Evolutionary conservation across 441 rosid genomes (phyloP).

Genomic region (Hura crepitans): DNA sequence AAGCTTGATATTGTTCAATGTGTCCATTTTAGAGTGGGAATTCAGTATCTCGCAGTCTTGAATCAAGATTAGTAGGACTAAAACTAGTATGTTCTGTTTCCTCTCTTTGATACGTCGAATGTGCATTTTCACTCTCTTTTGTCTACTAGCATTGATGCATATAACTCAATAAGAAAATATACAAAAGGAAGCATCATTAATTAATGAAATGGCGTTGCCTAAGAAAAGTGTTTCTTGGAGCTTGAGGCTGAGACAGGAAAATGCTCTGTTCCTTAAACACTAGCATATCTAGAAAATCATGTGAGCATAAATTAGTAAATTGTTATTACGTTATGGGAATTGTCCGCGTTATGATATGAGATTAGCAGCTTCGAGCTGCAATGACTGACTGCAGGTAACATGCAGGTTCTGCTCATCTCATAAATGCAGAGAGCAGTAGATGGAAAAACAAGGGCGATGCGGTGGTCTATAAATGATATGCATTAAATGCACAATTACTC

Average conservation of each 20-base stretch:
- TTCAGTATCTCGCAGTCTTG: no score
- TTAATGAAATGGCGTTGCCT: neutral
- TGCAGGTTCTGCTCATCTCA: constrained; percentile 3
- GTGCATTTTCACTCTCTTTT: neutral
- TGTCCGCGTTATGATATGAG: neutral
- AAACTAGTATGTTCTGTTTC: neutral
- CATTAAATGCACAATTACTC: neutral
- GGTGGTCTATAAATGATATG: neutral
- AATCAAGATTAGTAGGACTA: no score
- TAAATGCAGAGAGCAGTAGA: neutral
- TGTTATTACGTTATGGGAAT: neutral
- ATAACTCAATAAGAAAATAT: neutral
- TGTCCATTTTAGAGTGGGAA: neutral
- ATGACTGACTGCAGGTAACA: neutral
- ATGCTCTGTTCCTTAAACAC: neutral
- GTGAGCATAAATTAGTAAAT: neutral
- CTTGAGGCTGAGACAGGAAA: neutral
- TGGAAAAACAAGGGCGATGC: neutral
- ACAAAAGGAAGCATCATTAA: neutral
- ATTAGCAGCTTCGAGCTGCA: no score
- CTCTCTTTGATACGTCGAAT: neutral
- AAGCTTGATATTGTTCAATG: neutral
- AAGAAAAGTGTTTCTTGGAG: neutral
- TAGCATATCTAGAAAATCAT: neutral
- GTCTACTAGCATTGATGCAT: neutral